Conservation (phyloP, 768 basidiomycete genomes). For the Boletus bicolor region DNA sequence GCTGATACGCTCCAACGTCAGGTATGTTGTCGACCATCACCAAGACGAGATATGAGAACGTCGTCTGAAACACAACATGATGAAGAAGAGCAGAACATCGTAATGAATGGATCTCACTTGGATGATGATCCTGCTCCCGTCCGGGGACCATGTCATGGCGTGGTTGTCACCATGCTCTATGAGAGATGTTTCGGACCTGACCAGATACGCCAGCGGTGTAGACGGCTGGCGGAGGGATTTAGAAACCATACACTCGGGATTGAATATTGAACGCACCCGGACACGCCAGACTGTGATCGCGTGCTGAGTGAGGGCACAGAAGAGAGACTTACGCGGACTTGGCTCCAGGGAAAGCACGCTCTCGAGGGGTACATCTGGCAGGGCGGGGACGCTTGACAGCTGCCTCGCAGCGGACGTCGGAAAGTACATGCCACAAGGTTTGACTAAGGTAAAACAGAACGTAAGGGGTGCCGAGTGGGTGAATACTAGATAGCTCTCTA, state of each 20-base stretch:
- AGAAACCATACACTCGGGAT: background rate
- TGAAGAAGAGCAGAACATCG: constrained; percentile 1
- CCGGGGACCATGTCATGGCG: constrained; percentile 77
- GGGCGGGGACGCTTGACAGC: constrained; percentile 65
- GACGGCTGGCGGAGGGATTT: constrained; percentile 50
- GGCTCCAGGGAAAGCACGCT: constrained; percentile 54
- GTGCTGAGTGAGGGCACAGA: constrained; percentile 68
- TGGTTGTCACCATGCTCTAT: constrained; percentile 81
- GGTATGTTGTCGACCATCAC: constrained; percentile 59
- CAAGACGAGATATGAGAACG: constrained; percentile 75
- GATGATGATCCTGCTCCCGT: constrained; percentile 75
- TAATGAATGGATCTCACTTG: constrained; percentile 49
- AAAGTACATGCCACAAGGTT: constrained; percentile 63
- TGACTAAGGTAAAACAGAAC: background rate
- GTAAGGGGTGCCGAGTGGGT: background rate
- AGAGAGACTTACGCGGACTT: constrained; percentile 74
- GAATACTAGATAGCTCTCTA: background rate
- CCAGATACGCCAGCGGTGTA: constrained; percentile 65
- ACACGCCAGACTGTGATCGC: constrained; percentile 81
- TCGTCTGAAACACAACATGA: constrained; percentile 50
- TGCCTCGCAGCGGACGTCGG: constrained; percentile 76
- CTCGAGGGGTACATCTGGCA: constrained; percentile 61
- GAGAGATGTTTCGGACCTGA: constrained; percentile 74
- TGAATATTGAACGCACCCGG: constrained; percentile 48
- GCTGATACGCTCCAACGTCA: constrained; percentile 53